These are phyloP conservation scores for Nakaseomyces kungkrabaensis DNA, from an alignment of 1,139 yeast genomes.

Conservation along the genomic window DNA sequence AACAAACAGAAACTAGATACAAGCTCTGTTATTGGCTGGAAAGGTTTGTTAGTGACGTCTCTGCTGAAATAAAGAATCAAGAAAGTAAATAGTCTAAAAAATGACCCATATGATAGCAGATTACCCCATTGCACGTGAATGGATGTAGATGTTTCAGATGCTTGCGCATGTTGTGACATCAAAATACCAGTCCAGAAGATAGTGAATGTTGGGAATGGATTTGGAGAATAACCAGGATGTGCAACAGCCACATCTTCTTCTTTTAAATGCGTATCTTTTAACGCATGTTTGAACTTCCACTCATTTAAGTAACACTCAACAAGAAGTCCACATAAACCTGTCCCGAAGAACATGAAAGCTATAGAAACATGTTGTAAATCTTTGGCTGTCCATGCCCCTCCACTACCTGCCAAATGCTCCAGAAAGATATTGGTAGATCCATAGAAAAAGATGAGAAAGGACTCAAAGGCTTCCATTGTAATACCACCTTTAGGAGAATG, in stretches of 20 bases:
- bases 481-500: conserved; percentile 43
- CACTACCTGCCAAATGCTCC: conserved; percentile 72
- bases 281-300: conserved; percentile 31
- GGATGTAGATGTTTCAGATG: conserved; percentile 61
- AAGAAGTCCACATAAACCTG: conserved; percentile 83
- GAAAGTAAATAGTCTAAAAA: conserved; percentile 64
- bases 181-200: conserved; percentile 95
- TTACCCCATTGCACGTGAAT: conserved; percentile 92
- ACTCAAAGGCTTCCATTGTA: conserved; percentile 82
- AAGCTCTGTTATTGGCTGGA: conserved; percentile 78
- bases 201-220: conserved; percentile 88
- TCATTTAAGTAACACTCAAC: conserved; percentile 51
- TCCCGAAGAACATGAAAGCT: conserved; percentile 88
- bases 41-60: conserved; percentile 36
- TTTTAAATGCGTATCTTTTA: conserved; percentile 21
- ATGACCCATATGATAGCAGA: conserved; percentile 65
- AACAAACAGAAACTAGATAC: conserved; percentile 66
- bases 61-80: conserved; percentile 47
- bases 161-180: conserved; percentile 92
- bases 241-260: conserved; percentile 33
- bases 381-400: conserved; percentile 80
- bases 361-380: conserved; percentile 92
- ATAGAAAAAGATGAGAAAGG: conserved; percentile 68
- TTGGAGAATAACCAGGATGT: conserved; percentile 69
- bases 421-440: conserved; percentile 82